A percentile compares a stretch with the other conserved stretches of the same genome.
phyloP scores from a whole-genome alignment of 2,329 filamentous ascomycete genomes.

The Talaromyces verruculosus region DNA sequence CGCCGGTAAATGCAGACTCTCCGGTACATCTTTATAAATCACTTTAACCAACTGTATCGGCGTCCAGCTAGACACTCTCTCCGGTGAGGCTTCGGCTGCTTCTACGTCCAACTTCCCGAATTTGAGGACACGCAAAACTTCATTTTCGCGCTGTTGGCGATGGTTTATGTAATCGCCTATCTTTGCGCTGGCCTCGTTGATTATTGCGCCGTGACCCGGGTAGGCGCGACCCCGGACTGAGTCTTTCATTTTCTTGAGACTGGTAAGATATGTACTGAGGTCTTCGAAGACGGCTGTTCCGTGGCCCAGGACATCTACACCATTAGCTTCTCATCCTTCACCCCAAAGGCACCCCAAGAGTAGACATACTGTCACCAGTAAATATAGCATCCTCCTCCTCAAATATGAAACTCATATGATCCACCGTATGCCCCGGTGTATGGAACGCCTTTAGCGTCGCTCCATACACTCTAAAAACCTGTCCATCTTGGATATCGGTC shows the following conservation, averaged over 20 bases:
- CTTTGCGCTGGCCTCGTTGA: slow-evolving; percentile 69
- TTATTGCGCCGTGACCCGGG: slow-evolving; percentile 80
- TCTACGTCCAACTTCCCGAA: slow-evolving; percentile 38
- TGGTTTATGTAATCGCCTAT: slow-evolving; percentile 83
- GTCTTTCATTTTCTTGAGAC: slow-evolving; percentile 66
- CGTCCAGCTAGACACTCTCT: slow-evolving; percentile 55
- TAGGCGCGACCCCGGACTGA: slow-evolving; percentile 67
- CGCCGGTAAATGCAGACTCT: slow-evolving; percentile 72
- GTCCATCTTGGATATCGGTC: slow-evolving; percentile 56
- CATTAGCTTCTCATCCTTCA: slow-evolving; percentile 4
- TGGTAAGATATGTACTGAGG: slow-evolving; percentile 65
- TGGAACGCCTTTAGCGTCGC: slow-evolving; percentile 65
- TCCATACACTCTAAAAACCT: slow-evolving; percentile 54
- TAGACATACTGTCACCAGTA: slow-evolving; percentile 68
- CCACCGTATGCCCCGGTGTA: slow-evolving; percentile 73
- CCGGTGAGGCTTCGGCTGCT: slow-evolving; percentile 32
- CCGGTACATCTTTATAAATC: slow-evolving; percentile 78
- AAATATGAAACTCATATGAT: slow-evolving; percentile 78
- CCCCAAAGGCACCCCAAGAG: neutral
- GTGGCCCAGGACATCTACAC: slow-evolving; percentile 71
- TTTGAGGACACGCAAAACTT: slow-evolving; percentile 67
- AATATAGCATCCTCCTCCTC: slow-evolving; percentile 80
- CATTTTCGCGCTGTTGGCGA: slow-evolving; percentile 73
- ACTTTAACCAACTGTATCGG: slow-evolving; percentile 81
- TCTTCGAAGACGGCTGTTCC: slow-evolving; percentile 85